Conservation (phyloP, 345 rosid species). For the Gossypium stocksii region DNA sequence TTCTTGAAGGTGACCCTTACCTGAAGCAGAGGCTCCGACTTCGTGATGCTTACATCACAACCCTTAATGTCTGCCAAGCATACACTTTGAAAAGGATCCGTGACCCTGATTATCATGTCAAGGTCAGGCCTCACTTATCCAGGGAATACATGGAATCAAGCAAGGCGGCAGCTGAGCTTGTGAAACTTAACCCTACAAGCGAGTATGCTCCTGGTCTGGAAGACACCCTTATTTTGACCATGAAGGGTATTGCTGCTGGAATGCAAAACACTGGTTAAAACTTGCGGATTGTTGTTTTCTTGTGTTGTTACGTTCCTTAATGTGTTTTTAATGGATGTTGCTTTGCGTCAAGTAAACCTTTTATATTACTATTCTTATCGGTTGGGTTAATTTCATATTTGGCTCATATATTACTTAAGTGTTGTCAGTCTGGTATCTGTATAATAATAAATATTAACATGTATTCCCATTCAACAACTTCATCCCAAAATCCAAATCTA, state of each 20-base stretch:
- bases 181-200: conserved; percentile 78
- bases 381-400: background rate
- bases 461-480: too few relatives aligned
- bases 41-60: conserved; percentile 87
- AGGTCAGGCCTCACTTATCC: conserved; percentile 62
- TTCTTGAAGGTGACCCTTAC: conserved; percentile 96
- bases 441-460: too few relatives aligned
- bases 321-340: background rate
- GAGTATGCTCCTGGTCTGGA: conserved; percentile 93
- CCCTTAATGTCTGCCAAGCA: conserved; percentile 88
- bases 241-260: conserved; percentile 99
- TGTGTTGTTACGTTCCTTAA: background rate
- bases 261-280: conserved; percentile 82
- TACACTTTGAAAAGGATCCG: conserved; percentile 84
- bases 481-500: too few relatives aligned
- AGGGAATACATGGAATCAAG: conserved; percentile 66
- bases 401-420: background rate
- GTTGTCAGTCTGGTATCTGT: background rate
- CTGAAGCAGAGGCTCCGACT: conserved; percentile 87
- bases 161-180: conserved; percentile 77
- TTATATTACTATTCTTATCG: background rate
- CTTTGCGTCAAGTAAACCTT: conserved; percentile 5
- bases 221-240: conserved; percentile 89
- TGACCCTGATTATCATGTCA: conserved; percentile 69
- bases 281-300: background rate